Base-by-base conservation (phyloP, 768 basidiomycete genomes). In the Kwoniella dendrophila region DNA sequence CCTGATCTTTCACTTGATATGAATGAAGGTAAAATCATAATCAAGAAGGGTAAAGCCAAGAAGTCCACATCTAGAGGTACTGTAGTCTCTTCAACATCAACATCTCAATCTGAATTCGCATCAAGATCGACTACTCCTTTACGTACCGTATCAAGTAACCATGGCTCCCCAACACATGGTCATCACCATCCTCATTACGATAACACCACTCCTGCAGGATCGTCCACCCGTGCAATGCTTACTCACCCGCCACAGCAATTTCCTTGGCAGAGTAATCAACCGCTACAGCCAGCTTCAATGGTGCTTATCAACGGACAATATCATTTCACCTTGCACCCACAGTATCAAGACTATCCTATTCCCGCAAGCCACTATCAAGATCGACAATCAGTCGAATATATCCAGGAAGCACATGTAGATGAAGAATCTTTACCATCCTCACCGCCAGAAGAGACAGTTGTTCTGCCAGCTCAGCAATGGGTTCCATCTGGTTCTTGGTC, bases 401-500 rank as follows among this genome's bases (percentile, higher is more conserved):
- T n/a, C 14, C 32, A 51, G 16, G n/a, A 20, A 11, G 32, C 22
- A n/a, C 11, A 32, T 6, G 32, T 51, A 11, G 34, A 54, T 54
- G 34, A 38, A 54, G 10, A 38, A 48, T 29, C 45, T 49, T 20
- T 58, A 45, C 29, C 18, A 40, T 22, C 56, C 56, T 48, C 45
- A 16, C 50, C 56, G 14, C 56, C 56, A 12, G 56, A 58, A 29
- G 44, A 48, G 16, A 27, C 50, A 8, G 16, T 18, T 33, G 40
- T 34, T 34, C 26, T 58, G 47, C 56, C 56, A 6, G 56, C 51
- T 26, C 59, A 60, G 26, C 48, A 60, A 45, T 60, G 59, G 59
- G 59, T 60, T 8, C 59, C 48, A 20, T 43, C 59, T 2, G 38
- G 44, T 5, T 29, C 45, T 24, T 60, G 48, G 48, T 38, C 36